Percentiles rank a stretch among this genome's conserved stretches.
Evolutionary conservation across 768 basidiomycete genomes (phyloP).

Genomic region (Psilocybe azurescens): DNA sequence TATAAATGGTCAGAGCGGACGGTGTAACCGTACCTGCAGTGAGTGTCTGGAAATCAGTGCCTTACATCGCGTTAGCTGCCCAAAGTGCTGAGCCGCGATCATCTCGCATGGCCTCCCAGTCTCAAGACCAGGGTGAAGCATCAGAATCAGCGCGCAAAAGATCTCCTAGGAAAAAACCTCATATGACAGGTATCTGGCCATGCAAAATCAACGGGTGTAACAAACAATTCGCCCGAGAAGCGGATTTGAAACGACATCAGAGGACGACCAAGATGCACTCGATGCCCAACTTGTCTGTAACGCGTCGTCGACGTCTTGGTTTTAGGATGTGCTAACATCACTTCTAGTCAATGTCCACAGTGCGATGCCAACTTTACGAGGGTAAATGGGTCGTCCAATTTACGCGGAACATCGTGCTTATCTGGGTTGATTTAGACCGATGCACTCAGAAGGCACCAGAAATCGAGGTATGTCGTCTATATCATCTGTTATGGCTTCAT

Average conservation of each 20-base stretch:
- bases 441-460: slow-evolving; percentile 80
- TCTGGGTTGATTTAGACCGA: slow-evolving; percentile 59
- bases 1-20: slow-evolving; percentile 10
- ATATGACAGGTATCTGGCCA: slow-evolving; percentile 68
- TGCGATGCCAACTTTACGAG: slow-evolving; percentile 83
- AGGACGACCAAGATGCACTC: slow-evolving; percentile 81
- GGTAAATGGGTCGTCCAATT: slow-evolving; percentile 46
- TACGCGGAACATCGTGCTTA: slow-evolving; percentile 19
- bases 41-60: slow-evolving; percentile 19
- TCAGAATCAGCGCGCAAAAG: slow-evolving; percentile 24
- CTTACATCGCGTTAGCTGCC: slow-evolving; percentile 9
- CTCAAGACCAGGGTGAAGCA: slow-evolving; percentile 32
- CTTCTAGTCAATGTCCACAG: slow-evolving; percentile 70
- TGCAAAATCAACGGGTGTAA: slow-evolving; percentile 83
- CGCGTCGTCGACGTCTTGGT: slow-evolving; percentile 16
- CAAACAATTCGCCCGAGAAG: slow-evolving; percentile 83
- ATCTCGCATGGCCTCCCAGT: slow-evolving; percentile 20
- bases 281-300: slow-evolving; percentile 70
- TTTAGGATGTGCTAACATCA: slow-evolving; percentile 4
- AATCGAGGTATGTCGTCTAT: slow-evolving; percentile 61
- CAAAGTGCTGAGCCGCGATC: slow-evolving; percentile 14
- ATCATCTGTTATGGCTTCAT: not conserved
- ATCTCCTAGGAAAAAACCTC: slow-evolving; percentile 48
- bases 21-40: slow-evolving; percentile 12
- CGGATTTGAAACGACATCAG: slow-evolving; percentile 83